Evolutionary conservation across 148 eudicot genomes (phyloP).

Genomic region (Rhododendron ferrugineum): DNA sequence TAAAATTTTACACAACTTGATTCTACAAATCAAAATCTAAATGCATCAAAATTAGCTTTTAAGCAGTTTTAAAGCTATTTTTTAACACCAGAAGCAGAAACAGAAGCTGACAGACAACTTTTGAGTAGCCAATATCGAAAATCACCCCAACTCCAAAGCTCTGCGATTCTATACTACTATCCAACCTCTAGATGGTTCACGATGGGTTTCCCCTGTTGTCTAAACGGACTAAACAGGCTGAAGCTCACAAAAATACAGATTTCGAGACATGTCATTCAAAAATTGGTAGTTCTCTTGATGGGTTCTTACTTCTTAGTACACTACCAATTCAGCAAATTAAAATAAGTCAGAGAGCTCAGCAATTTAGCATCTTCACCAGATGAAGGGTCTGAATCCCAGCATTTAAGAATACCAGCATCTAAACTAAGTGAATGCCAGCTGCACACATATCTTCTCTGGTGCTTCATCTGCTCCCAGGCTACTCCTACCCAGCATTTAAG

Average conservation of each 20-base stretch:
- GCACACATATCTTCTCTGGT: neutral
- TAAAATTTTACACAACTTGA: too few relatives aligned
- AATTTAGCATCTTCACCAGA: neutral
- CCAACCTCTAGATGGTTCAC: too few relatives aligned
- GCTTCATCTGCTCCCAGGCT: conserved; percentile 9
- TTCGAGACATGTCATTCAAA: neutral
- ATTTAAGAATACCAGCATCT: neutral
- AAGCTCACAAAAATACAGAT: too few relatives aligned
- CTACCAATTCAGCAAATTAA: neutral
- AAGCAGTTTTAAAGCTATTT: too few relatives aligned
- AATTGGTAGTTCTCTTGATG: neutral
- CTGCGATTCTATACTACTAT: too few relatives aligned
- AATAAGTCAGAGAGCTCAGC: neutral
- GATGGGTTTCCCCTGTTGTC: too few relatives aligned
- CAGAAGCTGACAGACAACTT: too few relatives aligned
- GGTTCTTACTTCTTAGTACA: neutral
- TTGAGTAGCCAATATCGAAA: neutral
- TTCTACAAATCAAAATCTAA: too few relatives aligned
- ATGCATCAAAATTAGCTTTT: too few relatives aligned
- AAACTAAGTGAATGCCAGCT: conserved; percentile 15
- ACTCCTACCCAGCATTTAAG: conserved; percentile 10
- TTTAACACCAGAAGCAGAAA: too few relatives aligned
- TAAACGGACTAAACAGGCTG: too few relatives aligned
- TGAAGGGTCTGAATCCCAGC: conserved; percentile 19
- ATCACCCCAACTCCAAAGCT: neutral